Evolutionary conservation across 2,329 filamentous ascomycete genomes (phyloP).

Genomic region (Calonectria pteridis): DNA sequence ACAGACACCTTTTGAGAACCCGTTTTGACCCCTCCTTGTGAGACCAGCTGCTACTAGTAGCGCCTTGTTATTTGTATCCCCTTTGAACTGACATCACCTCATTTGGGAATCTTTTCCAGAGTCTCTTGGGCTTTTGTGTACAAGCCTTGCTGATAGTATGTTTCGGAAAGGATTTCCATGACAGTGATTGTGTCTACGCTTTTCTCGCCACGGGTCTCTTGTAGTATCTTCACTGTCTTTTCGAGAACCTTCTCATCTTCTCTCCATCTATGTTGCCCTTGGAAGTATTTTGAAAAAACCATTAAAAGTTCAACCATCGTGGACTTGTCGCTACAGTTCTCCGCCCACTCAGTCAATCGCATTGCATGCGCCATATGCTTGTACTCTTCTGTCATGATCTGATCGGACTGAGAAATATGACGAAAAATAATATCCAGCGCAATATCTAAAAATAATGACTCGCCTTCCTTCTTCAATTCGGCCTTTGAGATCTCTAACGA

Average conservation of each 20-base stretch:
- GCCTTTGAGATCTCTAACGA: not conserved
- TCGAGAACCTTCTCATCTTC: not conserved
- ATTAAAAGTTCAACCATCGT: constrained; percentile 27
- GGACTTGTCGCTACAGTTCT: constrained; percentile 30
- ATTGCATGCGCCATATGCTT: constrained; percentile 48
- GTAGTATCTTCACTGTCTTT: not conserved
- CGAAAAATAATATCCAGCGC: constrained; percentile 39
- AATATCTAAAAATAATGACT: constrained; percentile 36
- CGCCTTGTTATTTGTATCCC: too few species aligned
- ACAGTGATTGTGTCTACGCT: not conserved
- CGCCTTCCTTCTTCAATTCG: not conserved
- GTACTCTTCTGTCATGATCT: constrained; percentile 38
- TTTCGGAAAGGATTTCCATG: not conserved
- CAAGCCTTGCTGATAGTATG: accelerated
- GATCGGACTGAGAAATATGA: constrained; percentile 35
- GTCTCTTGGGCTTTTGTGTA: not conserved
- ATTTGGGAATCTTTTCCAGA: too few species aligned
- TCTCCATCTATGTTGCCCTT: constrained; percentile 34
- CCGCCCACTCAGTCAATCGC: constrained; percentile 40
- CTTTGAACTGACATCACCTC: too few species aligned
- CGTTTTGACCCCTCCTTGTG: too few species aligned
- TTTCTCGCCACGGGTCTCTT: not conserved
- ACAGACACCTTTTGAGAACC: not conserved
- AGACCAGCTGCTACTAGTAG: too few species aligned
- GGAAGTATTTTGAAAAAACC: constrained; percentile 38